These are phyloP conservation scores for Umbelopsis ramanniana DNA, from an alignment of 192 early-diverging fungal species.

Conservation along the genomic window DNA sequence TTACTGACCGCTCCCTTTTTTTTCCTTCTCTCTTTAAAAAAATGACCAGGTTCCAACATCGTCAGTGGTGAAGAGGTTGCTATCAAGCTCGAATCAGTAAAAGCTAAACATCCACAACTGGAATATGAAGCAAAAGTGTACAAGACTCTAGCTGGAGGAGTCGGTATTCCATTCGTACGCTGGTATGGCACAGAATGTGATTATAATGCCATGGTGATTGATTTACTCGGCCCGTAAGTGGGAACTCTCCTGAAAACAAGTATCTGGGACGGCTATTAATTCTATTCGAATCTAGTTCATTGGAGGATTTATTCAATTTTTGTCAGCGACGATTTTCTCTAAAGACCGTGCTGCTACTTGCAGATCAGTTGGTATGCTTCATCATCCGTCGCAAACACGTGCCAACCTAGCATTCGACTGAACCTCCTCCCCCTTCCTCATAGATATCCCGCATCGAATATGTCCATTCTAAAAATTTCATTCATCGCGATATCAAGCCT, in stretches of 20 bases:
- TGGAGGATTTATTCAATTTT: constrained; percentile 91
- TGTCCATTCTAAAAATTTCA: constrained; percentile 80
- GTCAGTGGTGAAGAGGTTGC: constrained; percentile 95
- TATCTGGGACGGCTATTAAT: background rate
- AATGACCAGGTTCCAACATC: constrained; percentile 69
- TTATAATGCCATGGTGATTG: constrained; percentile 86
- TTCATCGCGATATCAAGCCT: constrained; percentile 87
- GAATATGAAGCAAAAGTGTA: constrained; percentile 97
- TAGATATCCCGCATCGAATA: constrained; percentile 66
- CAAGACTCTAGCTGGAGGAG: constrained; percentile 90
- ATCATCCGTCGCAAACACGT: background rate
- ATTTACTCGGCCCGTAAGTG: constrained; percentile 74
- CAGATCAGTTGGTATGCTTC: constrained; percentile 75
- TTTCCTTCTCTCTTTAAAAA: too few species aligned
- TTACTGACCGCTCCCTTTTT: background rate
- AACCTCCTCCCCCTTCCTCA: background rate
- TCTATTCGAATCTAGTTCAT: constrained; percentile 38
- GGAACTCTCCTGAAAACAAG: too few species aligned
- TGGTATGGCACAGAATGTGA: constrained; percentile 83
- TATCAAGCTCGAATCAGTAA: constrained; percentile 92
- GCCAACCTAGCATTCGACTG: background rate
- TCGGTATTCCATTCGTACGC: constrained; percentile 85
- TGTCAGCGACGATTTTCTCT: constrained; percentile 88
- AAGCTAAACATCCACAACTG: constrained; percentile 95
- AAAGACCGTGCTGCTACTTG: constrained; percentile 86